Percentiles rank a stretch among this genome's conserved stretches.
Evolutionary conservation across 345 rosid species (phyloP).

Genomic region (Cardiospermum halicacabum): DNA sequence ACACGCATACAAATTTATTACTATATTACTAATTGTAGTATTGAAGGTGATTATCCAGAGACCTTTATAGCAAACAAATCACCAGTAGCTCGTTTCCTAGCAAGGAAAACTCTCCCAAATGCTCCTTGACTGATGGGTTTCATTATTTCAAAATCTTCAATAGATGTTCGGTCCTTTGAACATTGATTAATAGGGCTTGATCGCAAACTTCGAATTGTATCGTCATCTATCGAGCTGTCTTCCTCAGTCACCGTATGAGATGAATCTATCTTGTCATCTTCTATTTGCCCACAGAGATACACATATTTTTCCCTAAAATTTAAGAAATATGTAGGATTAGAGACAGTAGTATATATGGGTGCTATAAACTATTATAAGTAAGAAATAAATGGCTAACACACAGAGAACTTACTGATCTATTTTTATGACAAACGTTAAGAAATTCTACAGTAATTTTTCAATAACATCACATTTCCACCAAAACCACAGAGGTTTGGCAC

Average conservation of each 20-base stretch:
- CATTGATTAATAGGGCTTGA: slow-evolving; percentile 80
- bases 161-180: slow-evolving; percentile 84
- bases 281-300: slow-evolving; percentile 69
- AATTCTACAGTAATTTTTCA: not conserved
- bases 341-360: slow-evolving; percentile 7
- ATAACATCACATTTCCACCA: not conserved
- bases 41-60: slow-evolving; percentile 24
- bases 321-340: slow-evolving; percentile 9
- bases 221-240: slow-evolving; percentile 82
- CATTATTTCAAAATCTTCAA: slow-evolving; percentile 96
- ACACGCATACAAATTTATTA: not conserved
- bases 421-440: not conserved
- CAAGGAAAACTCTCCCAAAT: slow-evolving; percentile 90
- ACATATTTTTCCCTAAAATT: slow-evolving; percentile 82
- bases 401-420: not conserved
- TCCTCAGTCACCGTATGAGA: slow-evolving; percentile 62
- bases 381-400: not conserved
- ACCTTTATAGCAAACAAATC: slow-evolving; percentile 97
- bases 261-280: slow-evolving; percentile 70
- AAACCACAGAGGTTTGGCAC: not conserved
- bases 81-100: slow-evolving; percentile 87
- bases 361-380: not conserved
- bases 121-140: slow-evolving; percentile 98
- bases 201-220: slow-evolving; percentile 65
- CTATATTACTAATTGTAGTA: not conserved